A percentile compares a stretch with the other conserved stretches of the same genome.
Conservation (phyloP, 78 protist genomes). For the Dictyostelium purpureum region DNA sequence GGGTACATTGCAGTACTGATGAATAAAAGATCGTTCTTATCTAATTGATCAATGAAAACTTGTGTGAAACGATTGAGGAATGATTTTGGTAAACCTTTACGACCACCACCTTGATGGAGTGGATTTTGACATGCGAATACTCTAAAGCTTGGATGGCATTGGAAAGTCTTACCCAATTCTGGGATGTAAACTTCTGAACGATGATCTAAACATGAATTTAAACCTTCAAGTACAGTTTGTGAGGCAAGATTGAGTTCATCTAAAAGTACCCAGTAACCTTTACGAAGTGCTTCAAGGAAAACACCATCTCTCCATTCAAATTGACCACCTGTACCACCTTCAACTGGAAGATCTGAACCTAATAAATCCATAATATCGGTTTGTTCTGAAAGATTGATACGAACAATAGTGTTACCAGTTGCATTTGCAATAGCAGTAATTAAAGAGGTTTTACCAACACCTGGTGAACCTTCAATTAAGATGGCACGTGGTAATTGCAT, state of each 20-base stretch:
- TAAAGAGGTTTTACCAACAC: slow-evolving; percentile 99
- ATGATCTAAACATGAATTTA: slow-evolving; percentile 99
- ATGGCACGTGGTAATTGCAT: slow-evolving; percentile 91
- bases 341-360: slow-evolving; percentile 98
- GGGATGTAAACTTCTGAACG: slow-evolving; percentile 96
- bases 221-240: slow-evolving; percentile 99
- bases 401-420: slow-evolving; percentile 88
- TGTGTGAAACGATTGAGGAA: slow-evolving; percentile 99
- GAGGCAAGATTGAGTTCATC: slow-evolving; percentile 99
- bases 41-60: slow-evolving; percentile 88
- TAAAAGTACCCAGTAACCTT: slow-evolving; percentile 98
- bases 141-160: slow-evolving; percentile 87
- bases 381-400: slow-evolving; percentile 99
- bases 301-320: slow-evolving; percentile 98
- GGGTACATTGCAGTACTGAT: slow-evolving; percentile 81
- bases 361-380: slow-evolving; percentile 99
- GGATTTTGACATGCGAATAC: slow-evolving; percentile 99
- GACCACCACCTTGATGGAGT: slow-evolving; percentile 98
- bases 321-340: slow-evolving; percentile 92
- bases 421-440: slow-evolving; percentile 93
- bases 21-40: slow-evolving; percentile 83
- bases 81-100: slow-evolving; percentile 98
- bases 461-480: slow-evolving; percentile 93
- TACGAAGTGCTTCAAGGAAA: slow-evolving; percentile 89
- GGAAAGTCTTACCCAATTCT: slow-evolving; percentile 92